Evolutionary conservation across 2,329 filamentous ascomycete species (phyloP).

Genomic region (Golovinomyces cichoracearum): DNA sequence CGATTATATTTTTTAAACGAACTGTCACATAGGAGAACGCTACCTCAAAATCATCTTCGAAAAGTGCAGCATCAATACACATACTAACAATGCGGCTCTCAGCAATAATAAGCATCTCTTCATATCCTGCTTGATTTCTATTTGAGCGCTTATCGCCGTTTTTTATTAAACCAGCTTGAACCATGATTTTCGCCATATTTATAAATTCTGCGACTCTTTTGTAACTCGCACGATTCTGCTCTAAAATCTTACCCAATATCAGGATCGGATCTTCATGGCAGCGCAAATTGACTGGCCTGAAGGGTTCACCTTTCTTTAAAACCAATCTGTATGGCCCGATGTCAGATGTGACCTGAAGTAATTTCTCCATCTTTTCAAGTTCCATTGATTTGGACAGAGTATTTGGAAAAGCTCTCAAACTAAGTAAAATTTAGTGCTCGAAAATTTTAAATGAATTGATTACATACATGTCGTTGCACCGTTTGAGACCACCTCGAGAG

Average conservation of each 20-base stretch:
- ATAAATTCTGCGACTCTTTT: conserved; percentile 49
- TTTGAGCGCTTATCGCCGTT: not conserved
- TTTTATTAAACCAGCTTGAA: conserved; percentile 27
- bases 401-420: conserved; percentile 35
- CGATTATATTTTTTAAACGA: conserved; percentile 25
- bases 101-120: conserved; percentile 16
- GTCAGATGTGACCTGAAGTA: conserved; percentile 47
- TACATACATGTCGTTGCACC: conserved; percentile 46
- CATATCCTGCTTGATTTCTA: not conserved
- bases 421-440: conserved; percentile 13
- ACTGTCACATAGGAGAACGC: conserved; percentile 64
- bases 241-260: conserved; percentile 45
- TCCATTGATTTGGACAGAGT: conserved; percentile 27
- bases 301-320: conserved; percentile 54
- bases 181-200: conserved; percentile 40
- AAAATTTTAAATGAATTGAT: not conserved
- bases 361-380: conserved; percentile 30
- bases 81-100: conserved; percentile 49
- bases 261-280: conserved; percentile 50
- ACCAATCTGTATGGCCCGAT: conserved; percentile 53
- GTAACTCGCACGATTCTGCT: conserved; percentile 50
- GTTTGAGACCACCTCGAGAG: conserved; percentile 50
- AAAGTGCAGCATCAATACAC: conserved; percentile 52
- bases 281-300: conserved; percentile 53
- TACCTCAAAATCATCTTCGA: conserved; percentile 61